Base-by-base conservation (phyloP, 345 rosid species). In the Eucalyptus cloeziana region DNA sequence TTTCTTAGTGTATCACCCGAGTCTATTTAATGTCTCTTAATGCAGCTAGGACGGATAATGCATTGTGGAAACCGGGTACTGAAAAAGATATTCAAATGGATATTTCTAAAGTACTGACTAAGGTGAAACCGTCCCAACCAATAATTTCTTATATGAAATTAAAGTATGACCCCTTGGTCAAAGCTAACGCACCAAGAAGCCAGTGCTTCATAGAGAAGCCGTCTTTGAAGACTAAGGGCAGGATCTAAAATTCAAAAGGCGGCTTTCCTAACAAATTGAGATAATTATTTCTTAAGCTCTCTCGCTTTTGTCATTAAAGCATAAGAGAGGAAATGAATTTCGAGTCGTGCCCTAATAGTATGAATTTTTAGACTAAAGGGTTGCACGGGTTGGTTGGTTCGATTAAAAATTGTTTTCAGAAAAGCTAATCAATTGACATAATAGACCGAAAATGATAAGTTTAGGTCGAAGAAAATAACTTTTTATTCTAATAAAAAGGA, bases 121-220 rank as follows among this genome's bases (percentile, higher is more conserved):
- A 54, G 25, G 25, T 7, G 27, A 27, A 54, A 1, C 2, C 0
- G 60, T 8, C 0, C 60, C 60, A 54, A 31, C 43, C 79, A 8
- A 2, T 8, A 31, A 16, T 31, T 9, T 67, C 22, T 31, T 31
- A 5, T 13, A 3, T 69, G 80, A 69, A 67, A 4, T 69, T 37
- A 8, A 69, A 69, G 43, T 8, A 69, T 16, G 3, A 8, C 2
- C 79, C 17, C 10, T 31, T 67, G 79, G 79, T 67, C 79, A 67
- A 67, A 31, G 79, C 79, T 67, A 67, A 17, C 0, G 43, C 13
- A 6, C 33, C 69, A 6, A 13, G 0, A 6, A 6, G 1, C 44
- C 2, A 7, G 2, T 8, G 80, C 24, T 69, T 69, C 43, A 8
- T 8, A 33, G 80, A 69, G 22, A 19, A 31, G 80, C 43, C 44